These are phyloP conservation scores for Meyerozyma elateridarum DNA, from an alignment of 1,139 yeast genomes.

Conservation along the genomic window DNA sequence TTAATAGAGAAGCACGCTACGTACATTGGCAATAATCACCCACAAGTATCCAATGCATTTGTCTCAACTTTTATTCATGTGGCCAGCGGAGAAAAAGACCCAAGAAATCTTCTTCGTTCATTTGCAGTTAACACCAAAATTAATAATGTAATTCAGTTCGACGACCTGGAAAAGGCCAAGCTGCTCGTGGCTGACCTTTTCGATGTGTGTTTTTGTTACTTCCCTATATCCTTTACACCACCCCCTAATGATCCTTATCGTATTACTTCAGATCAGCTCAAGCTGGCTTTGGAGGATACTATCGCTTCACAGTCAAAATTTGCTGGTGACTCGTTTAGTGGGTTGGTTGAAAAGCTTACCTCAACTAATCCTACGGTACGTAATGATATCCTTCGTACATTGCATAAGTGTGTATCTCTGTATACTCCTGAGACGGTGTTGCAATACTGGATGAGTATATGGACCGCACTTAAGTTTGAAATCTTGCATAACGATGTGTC, in stretches of 20 bases:
- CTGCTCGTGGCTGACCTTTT: slow-evolving; percentile 52
- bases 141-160: slow-evolving; percentile 41
- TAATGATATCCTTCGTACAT: slow-evolving; percentile 66
- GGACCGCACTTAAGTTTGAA: slow-evolving; percentile 89
- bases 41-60: slow-evolving; percentile 30
- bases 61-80: slow-evolving; percentile 58
- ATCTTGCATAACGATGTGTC: slow-evolving; percentile 65
- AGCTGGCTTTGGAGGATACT: slow-evolving; percentile 51
- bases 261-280: slow-evolving; percentile 71
- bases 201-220: slow-evolving; percentile 89
- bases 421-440: slow-evolving; percentile 47
- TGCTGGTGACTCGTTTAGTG: slow-evolving; percentile 73
- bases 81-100: slow-evolving; percentile 91
- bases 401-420: slow-evolving; percentile 49
- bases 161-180: slow-evolving; percentile 32
- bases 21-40: slow-evolving; percentile 12
- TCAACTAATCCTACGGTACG: slow-evolving; percentile 78
- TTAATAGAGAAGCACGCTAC: slow-evolving; percentile 24
- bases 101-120: slow-evolving; percentile 72
- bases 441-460: slow-evolving; percentile 65
- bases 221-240: slow-evolving; percentile 93
- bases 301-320: slow-evolving; percentile 61
- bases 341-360: slow-evolving; percentile 75
- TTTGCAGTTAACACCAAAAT: slow-evolving; percentile 55
- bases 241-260: slow-evolving; percentile 89